phyloP scores from a whole-genome alignment of 768 basidiomycete genomes.

The Baorangia bicolor region DNA sequence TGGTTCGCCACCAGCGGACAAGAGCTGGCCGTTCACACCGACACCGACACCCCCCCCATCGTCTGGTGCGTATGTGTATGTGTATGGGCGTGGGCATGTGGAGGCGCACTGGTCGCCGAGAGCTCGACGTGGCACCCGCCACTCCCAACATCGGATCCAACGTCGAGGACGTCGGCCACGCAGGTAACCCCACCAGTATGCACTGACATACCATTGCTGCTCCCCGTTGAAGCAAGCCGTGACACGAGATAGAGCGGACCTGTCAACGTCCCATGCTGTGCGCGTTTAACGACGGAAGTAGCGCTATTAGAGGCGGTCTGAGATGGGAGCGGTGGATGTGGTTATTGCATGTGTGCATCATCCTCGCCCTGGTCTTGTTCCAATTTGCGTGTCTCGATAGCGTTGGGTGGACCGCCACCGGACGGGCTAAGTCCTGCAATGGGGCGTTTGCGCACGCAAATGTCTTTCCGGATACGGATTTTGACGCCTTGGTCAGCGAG shows the following conservation, averaged over 20 bases:
- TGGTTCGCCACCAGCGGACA: constrained; percentile 14
- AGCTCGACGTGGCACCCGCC: constrained; percentile 34
- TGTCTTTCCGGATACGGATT: constrained; percentile 91
- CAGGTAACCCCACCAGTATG: constrained; percentile 32
- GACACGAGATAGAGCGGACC: constrained; percentile 18
- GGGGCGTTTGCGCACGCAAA: constrained; percentile 75
- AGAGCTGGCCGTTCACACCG: constrained; percentile 18
- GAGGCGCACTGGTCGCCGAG: constrained; percentile 10
- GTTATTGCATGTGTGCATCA: constrained; percentile 12
- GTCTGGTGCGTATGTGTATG: constrained; percentile 16
- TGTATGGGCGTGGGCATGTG: constrained; percentile 8
- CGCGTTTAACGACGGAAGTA: constrained; percentile 18
- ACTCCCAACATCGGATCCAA: constrained; percentile 33
- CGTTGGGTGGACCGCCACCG: constrained; percentile 12
- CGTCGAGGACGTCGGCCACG: constrained; percentile 32
- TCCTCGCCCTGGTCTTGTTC: constrained; percentile 34
- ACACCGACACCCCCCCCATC: constrained; percentile 8
- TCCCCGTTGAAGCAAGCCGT: constrained; percentile 14
- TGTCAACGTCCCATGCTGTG: constrained; percentile 30
- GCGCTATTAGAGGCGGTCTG: constrained; percentile 7
- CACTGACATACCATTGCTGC: constrained; percentile 17
- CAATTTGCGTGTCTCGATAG: constrained; percentile 17
- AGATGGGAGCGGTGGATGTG: constrained; percentile 1
- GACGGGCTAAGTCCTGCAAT: constrained; percentile 35
- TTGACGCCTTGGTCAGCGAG: constrained; percentile 96